phyloP scores from a whole-genome alignment of 768 basidiomycete species.

The Paxillus rubicundulus region DNA sequence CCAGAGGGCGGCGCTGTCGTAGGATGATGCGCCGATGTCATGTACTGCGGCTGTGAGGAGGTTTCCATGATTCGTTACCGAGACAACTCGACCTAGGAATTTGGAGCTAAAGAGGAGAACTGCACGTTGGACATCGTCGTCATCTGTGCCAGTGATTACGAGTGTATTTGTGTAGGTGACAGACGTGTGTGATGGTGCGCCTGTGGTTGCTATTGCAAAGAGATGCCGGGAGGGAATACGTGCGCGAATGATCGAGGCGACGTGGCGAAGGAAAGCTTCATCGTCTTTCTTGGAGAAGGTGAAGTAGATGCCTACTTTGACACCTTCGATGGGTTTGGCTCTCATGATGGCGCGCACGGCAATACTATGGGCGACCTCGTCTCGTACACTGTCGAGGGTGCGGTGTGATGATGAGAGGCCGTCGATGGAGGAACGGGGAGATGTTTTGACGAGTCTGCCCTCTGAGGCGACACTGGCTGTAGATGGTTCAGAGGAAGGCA shows the following conservation, averaged over 20 bases:
- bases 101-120: slow-evolving; percentile 63
- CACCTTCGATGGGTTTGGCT: slow-evolving; percentile 48
- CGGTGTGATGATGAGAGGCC: slow-evolving; percentile 23
- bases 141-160: slow-evolving; percentile 56
- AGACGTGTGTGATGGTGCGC: slow-evolving; percentile 30
- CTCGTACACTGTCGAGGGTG: slow-evolving; percentile 58
- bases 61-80: slow-evolving; percentile 35
- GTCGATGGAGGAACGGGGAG: slow-evolving; percentile 6
- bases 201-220: slow-evolving; percentile 54
- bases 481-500: slow-evolving; percentile 29
- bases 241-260: slow-evolving; percentile 48
- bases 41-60: slow-evolving; percentile 47
- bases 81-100: slow-evolving; percentile 59
- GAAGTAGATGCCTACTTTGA: slow-evolving; percentile 57
- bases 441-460: not conserved
- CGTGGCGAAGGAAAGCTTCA: slow-evolving; percentile 51
- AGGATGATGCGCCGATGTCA: slow-evolving; percentile 51
- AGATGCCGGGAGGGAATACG: slow-evolving; percentile 45
- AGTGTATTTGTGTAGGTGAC: slow-evolving; percentile 40
- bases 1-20: slow-evolving; percentile 67
- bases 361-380: slow-evolving; percentile 57
- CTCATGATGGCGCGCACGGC: slow-evolving; percentile 53
- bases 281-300: slow-evolving; percentile 59
- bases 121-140: slow-evolving; percentile 61
- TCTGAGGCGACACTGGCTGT: slow-evolving; percentile 12